Percentiles rank a stretch among this genome's conserved stretches.
phyloP scores from a whole-genome alignment of 2,329 filamentous ascomycete genomes.

The Pseudogymnoascus sp. region DNA sequence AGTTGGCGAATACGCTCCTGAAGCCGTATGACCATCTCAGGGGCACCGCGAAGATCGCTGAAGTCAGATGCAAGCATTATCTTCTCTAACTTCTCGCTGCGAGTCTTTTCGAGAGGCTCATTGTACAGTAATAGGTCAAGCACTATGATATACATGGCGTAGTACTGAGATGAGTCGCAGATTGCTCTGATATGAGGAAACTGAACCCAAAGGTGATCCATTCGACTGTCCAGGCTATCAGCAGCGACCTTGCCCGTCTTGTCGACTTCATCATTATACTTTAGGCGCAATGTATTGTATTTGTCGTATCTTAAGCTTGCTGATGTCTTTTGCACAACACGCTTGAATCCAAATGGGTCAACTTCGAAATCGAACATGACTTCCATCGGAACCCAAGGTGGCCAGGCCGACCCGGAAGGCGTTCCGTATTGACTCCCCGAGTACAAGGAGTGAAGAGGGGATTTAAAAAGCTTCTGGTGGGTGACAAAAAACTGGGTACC shows the following conservation, averaged over 20 bases:
- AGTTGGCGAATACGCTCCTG: conserved; percentile 90
- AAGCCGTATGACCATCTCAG: conserved; percentile 82
- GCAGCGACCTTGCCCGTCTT: conserved; percentile 48
- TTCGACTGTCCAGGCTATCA: conserved; percentile 63
- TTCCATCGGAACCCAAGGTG: conserved; percentile 96
- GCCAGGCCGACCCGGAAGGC: conserved; percentile 78
- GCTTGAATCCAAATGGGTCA: conserved; percentile 94
- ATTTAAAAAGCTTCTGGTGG: conserved; percentile 81
- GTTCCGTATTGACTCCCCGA: conserved; percentile 90
- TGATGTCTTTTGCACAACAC: conserved; percentile 93
- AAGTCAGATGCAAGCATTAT: conserved; percentile 99
- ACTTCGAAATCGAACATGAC: conserved; percentile 95
- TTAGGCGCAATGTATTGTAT: conserved; percentile 92
- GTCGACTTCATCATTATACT: conserved; percentile 91
- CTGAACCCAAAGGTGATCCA: conserved; percentile 94
- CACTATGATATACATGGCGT: conserved; percentile 96
- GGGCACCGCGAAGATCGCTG: conserved; percentile 87
- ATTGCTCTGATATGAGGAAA: conserved; percentile 91
- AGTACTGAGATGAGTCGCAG: conserved; percentile 96
- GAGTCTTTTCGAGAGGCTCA: conserved; percentile 94
- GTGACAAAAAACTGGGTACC: conserved; percentile 98
- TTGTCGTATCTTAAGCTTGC: conserved; percentile 94
- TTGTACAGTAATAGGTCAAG: conserved; percentile 92
- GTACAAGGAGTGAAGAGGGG: conserved; percentile 82
- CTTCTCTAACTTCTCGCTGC: conserved; percentile 89